Evolutionary conservation across 75 land plant genomes (phyloP).

Genomic region (Ceratopteris richardii): DNA sequence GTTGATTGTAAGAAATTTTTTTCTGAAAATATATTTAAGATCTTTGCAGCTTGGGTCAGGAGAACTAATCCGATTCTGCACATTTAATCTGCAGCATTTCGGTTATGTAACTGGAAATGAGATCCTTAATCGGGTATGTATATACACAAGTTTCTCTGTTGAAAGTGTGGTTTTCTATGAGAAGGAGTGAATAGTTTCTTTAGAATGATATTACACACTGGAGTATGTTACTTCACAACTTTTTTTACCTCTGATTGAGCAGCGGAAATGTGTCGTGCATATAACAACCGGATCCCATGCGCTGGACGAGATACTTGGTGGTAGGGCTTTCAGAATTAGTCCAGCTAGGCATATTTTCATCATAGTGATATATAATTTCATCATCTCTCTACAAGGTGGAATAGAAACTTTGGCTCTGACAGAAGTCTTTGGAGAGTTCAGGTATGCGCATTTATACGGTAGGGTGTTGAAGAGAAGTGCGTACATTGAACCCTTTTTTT

Average conservation of each 20-base stretch:
- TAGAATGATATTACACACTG: too few species aligned
- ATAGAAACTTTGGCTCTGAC: constrained; percentile 85
- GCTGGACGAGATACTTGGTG: constrained; percentile 81
- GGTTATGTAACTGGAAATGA: constrained; percentile 95
- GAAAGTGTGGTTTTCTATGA: too few species aligned
- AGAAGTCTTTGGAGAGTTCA: constrained; percentile 96
- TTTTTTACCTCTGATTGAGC: too few species aligned
- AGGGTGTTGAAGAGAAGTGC: too few species aligned
- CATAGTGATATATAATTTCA: constrained; percentile 1
- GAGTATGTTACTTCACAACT: too few species aligned
- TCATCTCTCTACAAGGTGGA: constrained; percentile 44
- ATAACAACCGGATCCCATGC: constrained; percentile 96
- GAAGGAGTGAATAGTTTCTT: too few species aligned
- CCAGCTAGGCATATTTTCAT: too few species aligned
- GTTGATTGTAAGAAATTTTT: constrained; percentile 55
- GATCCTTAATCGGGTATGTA: constrained; percentile 55
- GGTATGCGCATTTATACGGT: constrained; percentile 37
- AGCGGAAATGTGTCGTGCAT: constrained; percentile 74
- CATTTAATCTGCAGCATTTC: constrained; percentile 53
- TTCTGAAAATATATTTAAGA: too few species aligned
- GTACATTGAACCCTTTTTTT: too few species aligned
- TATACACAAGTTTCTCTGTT: too few species aligned
- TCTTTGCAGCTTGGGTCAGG: too few species aligned
- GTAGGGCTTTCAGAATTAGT: constrained; percentile 21
- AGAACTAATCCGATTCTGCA: too few species aligned